Evolutionary conservation across 345 rosid species (phyloP), one percentile per base, ranked within the genome.

Genomic region (Clausena lansium): DNA sequence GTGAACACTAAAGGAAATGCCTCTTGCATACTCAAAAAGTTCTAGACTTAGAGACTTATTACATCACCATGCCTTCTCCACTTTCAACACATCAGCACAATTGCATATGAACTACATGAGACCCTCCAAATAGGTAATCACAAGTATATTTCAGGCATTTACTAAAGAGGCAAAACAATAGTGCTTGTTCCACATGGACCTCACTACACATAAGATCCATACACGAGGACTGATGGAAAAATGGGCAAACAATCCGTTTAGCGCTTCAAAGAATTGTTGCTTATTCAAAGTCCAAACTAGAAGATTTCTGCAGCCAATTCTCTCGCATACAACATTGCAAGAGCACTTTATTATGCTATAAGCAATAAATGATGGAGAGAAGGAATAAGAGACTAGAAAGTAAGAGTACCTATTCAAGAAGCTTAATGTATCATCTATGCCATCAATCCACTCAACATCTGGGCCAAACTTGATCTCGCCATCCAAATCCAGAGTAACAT

Each of bases 391-490:
- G 69, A 35, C 25, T 30, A 66, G 27, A 33, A 33, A 74, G 82
- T 73, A 47, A 30, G 67, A 54, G 74, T 89, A 92, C 98, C 80
- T 88, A 74, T 95, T 89, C 72, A 92, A 90, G 83, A 92, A 95
- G 93, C 89, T 91, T 45, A 90, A 85, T 75, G 79, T 60, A 57
- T 92, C 96, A 27, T 87, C 91, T 57, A 71, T 30, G 80, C 88
- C 83, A 59, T 84, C 59, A 60, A 92, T 91, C 98, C 99, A 95
- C 77, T 95, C 98, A 64, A 95, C 98, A 84, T 95, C 92, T 0
- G 99, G 99, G 62, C 99, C 98, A 88, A 92, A 95, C 91, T 93
- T 95, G 59, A 92, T 87, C 80, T 87, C 88, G 67, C 97, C 96
- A 76, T 90, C 91, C 85, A 95, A 88, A 86, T 93, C 99, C 76